These are phyloP conservation scores for Beta lomatogona DNA, from an alignment of 179 eudicot genomes.

Conservation along the genomic window DNA sequence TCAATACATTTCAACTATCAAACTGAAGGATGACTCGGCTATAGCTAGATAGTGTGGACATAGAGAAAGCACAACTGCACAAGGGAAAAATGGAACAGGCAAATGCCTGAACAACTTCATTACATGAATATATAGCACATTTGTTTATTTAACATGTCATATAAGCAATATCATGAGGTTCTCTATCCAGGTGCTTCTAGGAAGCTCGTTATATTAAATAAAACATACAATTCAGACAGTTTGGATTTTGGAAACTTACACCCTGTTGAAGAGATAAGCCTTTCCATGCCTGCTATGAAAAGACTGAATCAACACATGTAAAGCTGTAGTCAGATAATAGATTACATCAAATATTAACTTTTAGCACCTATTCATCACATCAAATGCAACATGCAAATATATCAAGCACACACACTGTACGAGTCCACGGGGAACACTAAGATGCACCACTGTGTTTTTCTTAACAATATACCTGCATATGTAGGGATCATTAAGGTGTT, in stretches of 20 bases:
- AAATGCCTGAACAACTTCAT: no score
- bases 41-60: no score
- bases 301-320: slow-evolving; percentile 61
- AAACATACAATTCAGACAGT: slow-evolving; percentile 23
- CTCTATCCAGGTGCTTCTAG: neutral
- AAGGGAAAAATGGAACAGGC: no score
- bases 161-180: neutral
- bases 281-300: slow-evolving; percentile 90
- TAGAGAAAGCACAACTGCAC: no score
- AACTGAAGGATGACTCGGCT: neutral
- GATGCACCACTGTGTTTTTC: neutral
- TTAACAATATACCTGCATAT: neutral
- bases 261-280: slow-evolving; percentile 95
- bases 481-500: no score
- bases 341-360: neutral
- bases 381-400: neutral
- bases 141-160: neutral
- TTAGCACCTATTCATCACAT: slow-evolving; percentile 11
- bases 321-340: slow-evolving; percentile 36
- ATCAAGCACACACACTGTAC: neutral
- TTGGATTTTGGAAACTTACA: slow-evolving; percentile 68
- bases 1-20: neutral
- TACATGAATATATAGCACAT: neutral
- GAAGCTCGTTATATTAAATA: neutral
- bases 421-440: neutral